Evolutionary conservation across 345 rosid species (phyloP), one percentile per base, ranked within the genome.

Genomic region (Erysimum cheiranthoides): DNA sequence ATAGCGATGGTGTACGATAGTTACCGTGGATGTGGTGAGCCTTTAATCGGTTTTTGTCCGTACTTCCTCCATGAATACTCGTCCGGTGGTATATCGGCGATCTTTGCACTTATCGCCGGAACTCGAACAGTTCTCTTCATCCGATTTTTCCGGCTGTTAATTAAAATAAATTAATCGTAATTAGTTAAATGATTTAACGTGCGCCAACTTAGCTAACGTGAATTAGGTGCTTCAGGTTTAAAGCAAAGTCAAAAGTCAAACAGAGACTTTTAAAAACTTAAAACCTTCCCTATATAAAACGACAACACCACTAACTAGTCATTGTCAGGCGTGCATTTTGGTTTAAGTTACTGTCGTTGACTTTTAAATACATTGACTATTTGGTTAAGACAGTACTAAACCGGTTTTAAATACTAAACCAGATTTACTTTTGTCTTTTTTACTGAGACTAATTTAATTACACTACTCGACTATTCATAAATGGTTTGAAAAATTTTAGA

Each of bases 31-130:
- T 85, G 88, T 3, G 98, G 94, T 4, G 98, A 91, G 4, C 98
- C 98, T 75, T 91, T 93, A 64, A 93, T 91, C 60, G 96, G 98
- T 84, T 93, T 93, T 60, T 93, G 97, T 7, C 98, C 98, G 73
- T 93, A 93, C 73, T 93, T 93, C 42, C 98, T 91, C 98, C 98
- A 93, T 0, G 98, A 89, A 66, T 82, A 83, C 66, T 91, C 98
- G 57, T 93, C 98, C 8, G 89, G 74, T 5, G 98, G 98, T 70
- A 93, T 91, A 61, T 93, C 97, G 50, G 98, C 97, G 46, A 85
- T 83, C 81, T 87, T 93, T 2, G 87, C 67, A 74, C 98, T 93
- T 31, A 93, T 86, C 34, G 93, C 96, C 45, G 97, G 94, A 2
- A 93, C 96, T 47, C 96, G 82, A 0, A 85, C 74, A 4, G 84